A percentile compares a stretch with the other conserved stretches of the same genome.
phyloP scores from a whole-genome alignment of 2,329 filamentous ascomycete genomes.

The Botryotinia calthae region DNA sequence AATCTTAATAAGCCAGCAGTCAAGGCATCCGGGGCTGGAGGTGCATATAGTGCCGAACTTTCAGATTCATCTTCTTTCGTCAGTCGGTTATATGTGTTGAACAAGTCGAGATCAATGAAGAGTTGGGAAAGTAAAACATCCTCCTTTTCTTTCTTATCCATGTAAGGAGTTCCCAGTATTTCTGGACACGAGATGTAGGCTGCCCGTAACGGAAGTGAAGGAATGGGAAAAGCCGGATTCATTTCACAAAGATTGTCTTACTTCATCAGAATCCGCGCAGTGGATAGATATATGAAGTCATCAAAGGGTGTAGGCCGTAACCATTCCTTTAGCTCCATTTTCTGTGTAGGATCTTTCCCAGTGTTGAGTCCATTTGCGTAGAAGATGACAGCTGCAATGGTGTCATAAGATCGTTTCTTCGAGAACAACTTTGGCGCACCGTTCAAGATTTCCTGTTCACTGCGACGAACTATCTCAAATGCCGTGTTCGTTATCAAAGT shows the following conservation, averaged over 20 bases:
- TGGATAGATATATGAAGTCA: conserved; percentile 6
- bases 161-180: background rate
- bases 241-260: background rate
- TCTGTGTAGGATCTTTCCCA: background rate
- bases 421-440: background rate
- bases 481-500: background rate
- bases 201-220: background rate
- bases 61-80: background rate
- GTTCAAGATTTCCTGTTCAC: background rate
- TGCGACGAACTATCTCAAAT: background rate
- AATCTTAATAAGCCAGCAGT: background rate
- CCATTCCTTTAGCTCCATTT: background rate
- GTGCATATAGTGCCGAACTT: background rate
- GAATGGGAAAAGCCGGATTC: background rate
- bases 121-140: background rate
- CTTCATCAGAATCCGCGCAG: background rate
- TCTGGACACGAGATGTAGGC: background rate
- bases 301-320: background rate
- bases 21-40: background rate
- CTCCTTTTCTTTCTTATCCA: background rate
- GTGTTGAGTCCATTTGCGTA: background rate
- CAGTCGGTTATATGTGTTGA: no score
- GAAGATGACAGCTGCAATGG: background rate
- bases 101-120: background rate
- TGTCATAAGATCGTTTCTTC: background rate